These are phyloP conservation scores for Mycena crocata DNA, from an alignment of 768 basidiomycete species.

Conservation along the genomic window DNA sequence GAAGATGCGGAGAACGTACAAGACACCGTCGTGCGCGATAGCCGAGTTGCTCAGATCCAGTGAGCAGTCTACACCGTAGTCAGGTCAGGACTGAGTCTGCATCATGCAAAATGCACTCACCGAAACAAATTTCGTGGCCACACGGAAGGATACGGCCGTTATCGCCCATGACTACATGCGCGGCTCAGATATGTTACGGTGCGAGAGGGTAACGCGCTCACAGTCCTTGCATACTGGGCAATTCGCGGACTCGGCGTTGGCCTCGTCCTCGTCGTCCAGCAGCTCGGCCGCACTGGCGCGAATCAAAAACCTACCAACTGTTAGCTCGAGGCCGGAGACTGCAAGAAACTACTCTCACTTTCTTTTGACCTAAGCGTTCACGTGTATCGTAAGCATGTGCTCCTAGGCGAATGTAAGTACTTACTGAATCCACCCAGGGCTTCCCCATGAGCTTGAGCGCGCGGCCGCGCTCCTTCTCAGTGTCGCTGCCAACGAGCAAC, in stretches of 20 bases:
- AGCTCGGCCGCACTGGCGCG: conserved; percentile 58
- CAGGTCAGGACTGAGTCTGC: neutral
- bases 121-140: conserved; percentile 73
- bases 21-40: conserved; percentile 68
- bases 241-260: conserved; percentile 53
- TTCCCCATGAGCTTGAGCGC: conserved; percentile 61
- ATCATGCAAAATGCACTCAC: conserved; percentile 45
- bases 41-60: conserved; percentile 62
- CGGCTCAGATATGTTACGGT: neutral
- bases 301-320: conserved; percentile 59
- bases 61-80: conserved; percentile 59
- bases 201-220: conserved; percentile 41
- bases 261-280: conserved; percentile 60
- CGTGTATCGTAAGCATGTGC: neutral
- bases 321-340: neutral
- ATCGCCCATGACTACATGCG: conserved; percentile 57
- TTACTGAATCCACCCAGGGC: conserved; percentile 55
- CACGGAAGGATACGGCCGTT: conserved; percentile 74
- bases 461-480: conserved; percentile 68
- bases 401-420: conserved; percentile 3
- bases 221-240: conserved; percentile 80
- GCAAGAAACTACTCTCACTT: conserved; percentile 18
- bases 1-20: conserved; percentile 52
- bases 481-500: conserved; percentile 56
- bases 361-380: conserved; percentile 52